phyloP scores from a whole-genome alignment of 805 yeast genomes.

The Vanderwaltozyma yarrowii region DNA sequence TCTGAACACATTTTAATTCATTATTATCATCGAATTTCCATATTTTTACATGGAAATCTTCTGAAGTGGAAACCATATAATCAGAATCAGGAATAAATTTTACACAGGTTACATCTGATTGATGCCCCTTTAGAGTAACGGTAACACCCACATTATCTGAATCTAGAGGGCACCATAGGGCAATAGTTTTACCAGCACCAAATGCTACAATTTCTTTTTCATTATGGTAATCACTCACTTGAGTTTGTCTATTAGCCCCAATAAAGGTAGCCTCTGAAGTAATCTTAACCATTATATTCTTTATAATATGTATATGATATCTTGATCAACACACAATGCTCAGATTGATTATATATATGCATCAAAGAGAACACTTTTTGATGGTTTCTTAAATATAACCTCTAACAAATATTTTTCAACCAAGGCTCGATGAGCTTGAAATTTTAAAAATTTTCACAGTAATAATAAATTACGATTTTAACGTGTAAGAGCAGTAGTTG shows the following conservation, averaged over 20 bases:
- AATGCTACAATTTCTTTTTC: slow-evolving; percentile 42
- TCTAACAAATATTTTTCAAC: too few relatives aligned
- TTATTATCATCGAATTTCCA: slow-evolving; percentile 37
- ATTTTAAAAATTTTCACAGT: too few relatives aligned
- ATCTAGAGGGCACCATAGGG: slow-evolving; percentile 56
- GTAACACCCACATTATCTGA: slow-evolving; percentile 36
- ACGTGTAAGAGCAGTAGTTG: too few relatives aligned
- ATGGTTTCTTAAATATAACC: too few relatives aligned
- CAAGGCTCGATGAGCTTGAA: too few relatives aligned
- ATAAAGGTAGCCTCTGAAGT: slow-evolving; percentile 48
- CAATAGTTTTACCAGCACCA: slow-evolving; percentile 59
- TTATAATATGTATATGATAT: too few relatives aligned
- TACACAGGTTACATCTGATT: slow-evolving; percentile 56
- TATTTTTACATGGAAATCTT: slow-evolving; percentile 50
- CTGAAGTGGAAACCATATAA: slow-evolving; percentile 50
- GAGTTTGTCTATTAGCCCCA: slow-evolving; percentile 64
- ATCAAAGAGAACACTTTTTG: too few relatives aligned
- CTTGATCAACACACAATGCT: too few relatives aligned
- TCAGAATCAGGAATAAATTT: slow-evolving; percentile 40
- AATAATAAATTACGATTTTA: too few relatives aligned
- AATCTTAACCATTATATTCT: slow-evolving; percentile 3
- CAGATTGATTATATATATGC: too few relatives aligned
- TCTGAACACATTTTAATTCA: slow-evolving; percentile 17
- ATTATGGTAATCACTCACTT: slow-evolving; percentile 43
- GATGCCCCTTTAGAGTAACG: slow-evolving; percentile 51